These are phyloP conservation scores for cucumber (Cucumis sativus) DNA, from an alignment of 306 rosid species.

Conservation along the genomic window Cucumber_9930_V3 NC_026661.2:14854001-14854500, in stretches of 20 bases:
- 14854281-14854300: neutral
- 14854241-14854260: neutral
- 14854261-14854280: neutral
- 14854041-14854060: conserved; percentile 9
- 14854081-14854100: conserved; percentile 10
- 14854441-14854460: conserved; percentile 40
- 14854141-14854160: conserved; percentile 2
- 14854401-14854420: conserved; percentile 46
- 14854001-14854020: neutral
- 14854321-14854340: neutral
- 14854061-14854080: conserved; percentile 27
- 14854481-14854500: conserved; percentile 93
- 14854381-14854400: neutral
- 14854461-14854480: conserved; percentile 88
- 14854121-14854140: neutral
- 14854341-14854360: neutral
- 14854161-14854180: neutral
- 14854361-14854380: conserved; percentile 2
- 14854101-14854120: neutral
- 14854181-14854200: neutral
- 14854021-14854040: conserved; percentile 5
- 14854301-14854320: neutral
- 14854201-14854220: neutral
- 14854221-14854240: neutral
- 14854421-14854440: conserved; percentile 35